Base-by-base conservation (phyloP, 345 rosid species). In the Gossypium arboreum region DNA sequence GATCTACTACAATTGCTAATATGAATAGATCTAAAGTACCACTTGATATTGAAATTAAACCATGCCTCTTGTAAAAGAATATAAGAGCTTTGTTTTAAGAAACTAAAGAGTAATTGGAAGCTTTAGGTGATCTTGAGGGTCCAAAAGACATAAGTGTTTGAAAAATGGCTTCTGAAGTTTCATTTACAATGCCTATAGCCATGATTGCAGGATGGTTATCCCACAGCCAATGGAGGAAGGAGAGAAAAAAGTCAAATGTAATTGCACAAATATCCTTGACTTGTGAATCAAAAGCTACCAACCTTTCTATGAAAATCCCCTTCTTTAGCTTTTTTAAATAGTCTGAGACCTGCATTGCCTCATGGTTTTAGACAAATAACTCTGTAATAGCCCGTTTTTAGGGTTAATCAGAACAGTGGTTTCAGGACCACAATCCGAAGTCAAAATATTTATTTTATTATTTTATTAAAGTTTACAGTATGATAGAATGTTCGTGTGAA, bases 181-280 rank as follows among this genome's bases (percentile, higher is more conserved):
- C 97, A 77, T 90, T 94, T 75, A 90, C 85, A 74, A 92, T 91
- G n/a, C 96, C 97, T 73, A 94, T 97, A 62, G 97, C 96, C 98
- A 94, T 94, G 81, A 92, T 87, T 71, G 97, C 98, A 73, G 97
- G 98, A 86, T 94, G 96, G 84, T 92, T 97, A 70, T 89, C 93
- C 98, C 98, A 92, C 94, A 90, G 79, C 77, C 48, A 72, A 76
- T 13, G 39, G 12, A 16, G 18, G 22, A 13, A 12, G 65, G 54
- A 59, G 17, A 54, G 11, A 55, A 56, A 56, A 71, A 73, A 52
- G 47, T 69, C 4, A 76, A 54, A 16, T 34, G 55, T 20, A 69
- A 48, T 41, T 73, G 67, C 16, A 55, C 64, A 59, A 52, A 76
- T 22, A 77, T 13, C 25, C 18, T 24, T 34, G 61, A 79, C 62